Evolutionary conservation across 768 basidiomycete species (phyloP).

Genomic region (Suillus lakei): DNA sequence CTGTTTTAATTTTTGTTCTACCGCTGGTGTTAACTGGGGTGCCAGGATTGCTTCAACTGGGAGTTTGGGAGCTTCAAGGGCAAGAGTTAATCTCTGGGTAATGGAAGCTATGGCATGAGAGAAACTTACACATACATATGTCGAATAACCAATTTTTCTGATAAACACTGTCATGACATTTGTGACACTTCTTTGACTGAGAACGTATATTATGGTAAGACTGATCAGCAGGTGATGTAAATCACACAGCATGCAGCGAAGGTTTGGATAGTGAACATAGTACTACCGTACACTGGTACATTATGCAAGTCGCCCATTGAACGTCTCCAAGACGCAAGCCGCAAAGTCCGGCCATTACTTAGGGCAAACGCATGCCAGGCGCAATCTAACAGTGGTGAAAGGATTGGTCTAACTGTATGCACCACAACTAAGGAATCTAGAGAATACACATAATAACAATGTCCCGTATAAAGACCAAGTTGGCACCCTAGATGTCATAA

Average conservation of each 20-base stretch:
- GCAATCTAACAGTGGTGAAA: not conserved
- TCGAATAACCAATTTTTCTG: not conserved
- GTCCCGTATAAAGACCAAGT: not conserved
- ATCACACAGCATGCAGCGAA: not conserved
- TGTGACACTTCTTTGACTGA: not conserved
- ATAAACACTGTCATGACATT: not conserved
- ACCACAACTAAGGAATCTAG: not conserved
- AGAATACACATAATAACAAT: not conserved
- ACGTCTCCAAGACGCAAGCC: not conserved
- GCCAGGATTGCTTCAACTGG: slow-evolving; percentile 77
- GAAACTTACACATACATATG: not conserved
- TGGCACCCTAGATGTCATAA: not conserved
- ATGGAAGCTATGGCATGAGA: not conserved
- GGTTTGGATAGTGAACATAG: too few relatives aligned
- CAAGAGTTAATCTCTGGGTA: not conserved
- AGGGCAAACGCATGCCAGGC: not conserved
- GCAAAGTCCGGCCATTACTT: too few relatives aligned
- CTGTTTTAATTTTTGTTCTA: not conserved
- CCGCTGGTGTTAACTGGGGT: slow-evolving; percentile 5
- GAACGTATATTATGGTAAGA: not conserved
- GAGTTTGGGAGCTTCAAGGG: slow-evolving; percentile 54
- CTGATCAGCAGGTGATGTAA: not conserved
- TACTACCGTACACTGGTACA: too few relatives aligned
- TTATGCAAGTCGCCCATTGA: not conserved
- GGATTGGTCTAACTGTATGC: not conserved